Conservation (phyloP, 768 basidiomycete species). For the Amanita rimosa region DNA sequence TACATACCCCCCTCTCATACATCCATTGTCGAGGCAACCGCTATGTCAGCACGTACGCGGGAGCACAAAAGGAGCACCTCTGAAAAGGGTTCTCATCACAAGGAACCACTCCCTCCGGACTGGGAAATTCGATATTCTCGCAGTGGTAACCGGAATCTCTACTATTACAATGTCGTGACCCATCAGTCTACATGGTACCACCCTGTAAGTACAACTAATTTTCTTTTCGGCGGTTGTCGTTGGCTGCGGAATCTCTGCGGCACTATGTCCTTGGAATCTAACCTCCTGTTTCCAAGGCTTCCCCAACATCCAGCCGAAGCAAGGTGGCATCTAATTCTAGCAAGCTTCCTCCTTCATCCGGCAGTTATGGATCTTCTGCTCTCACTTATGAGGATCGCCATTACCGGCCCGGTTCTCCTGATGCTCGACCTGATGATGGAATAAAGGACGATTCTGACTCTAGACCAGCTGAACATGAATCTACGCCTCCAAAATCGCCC, state of each 20-base stretch:
- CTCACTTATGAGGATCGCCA: conserved; percentile 45
- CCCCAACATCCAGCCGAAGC: not conserved
- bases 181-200: conserved; percentile 47
- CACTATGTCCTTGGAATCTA: conserved; percentile 9
- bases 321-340: conserved; percentile 8
- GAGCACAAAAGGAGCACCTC: conserved; percentile 27
- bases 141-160: conserved; percentile 30
- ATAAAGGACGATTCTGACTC: not conserved
- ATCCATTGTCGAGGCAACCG: conserved; percentile 48
- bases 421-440: conserved; percentile 15
- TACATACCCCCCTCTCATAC: conserved; percentile 46
- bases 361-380: conserved; percentile 10
- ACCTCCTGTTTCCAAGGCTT: not conserved
- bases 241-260: conserved; percentile 15
- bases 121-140: conserved; percentile 52
- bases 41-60: conserved; percentile 36
- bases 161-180: conserved; percentile 51
- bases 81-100: conserved; percentile 12
- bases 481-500: conserved; percentile 3
- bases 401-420: conserved; percentile 39
- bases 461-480: conserved; percentile 1
- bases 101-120: conserved; percentile 34
- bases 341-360: conserved; percentile 8
- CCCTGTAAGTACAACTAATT: conserved; percentile 26
- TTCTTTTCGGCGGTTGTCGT: conserved; percentile 1